A percentile compares a stretch with the other conserved stretches of the same genome.
phyloP scores from a whole-genome alignment of 345 rosid species.

The Moringa oleifera region DNA sequence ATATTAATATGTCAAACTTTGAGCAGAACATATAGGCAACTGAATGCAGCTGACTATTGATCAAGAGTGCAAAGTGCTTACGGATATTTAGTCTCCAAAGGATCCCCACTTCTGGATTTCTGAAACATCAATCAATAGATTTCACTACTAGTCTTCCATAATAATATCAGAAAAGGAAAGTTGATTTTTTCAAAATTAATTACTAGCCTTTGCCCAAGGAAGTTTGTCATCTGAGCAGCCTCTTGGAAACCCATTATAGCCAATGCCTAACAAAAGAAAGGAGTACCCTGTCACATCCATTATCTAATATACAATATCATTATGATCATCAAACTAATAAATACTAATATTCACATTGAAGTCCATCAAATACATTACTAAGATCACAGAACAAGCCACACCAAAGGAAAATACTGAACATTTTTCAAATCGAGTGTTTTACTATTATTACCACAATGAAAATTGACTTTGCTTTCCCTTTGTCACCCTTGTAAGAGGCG shows the following conservation, averaged over 20 bases:
- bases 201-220: conserved; percentile 98
- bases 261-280: conserved; percentile 56
- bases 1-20: background rate
- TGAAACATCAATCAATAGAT: conserved; percentile 24
- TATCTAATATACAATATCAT: background rate
- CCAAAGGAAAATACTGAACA: no score
- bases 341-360: background rate
- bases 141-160: conserved; percentile 3
- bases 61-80: conserved; percentile 28
- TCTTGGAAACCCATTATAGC: conserved; percentile 98
- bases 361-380: background rate
- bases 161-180: conserved; percentile 1
- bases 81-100: conserved; percentile 92
- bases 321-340: background rate
- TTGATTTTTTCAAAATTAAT: background rate
- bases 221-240: conserved; percentile 97
- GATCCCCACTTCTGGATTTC: conserved; percentile 73
- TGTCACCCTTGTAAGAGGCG: no score
- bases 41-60: background rate
- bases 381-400: no score
- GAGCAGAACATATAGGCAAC: background rate
- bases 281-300: background rate
- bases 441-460: no score
- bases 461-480: no score
- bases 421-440: no score